Evolutionary conservation across 2,329 filamentous ascomycete species (phyloP).

Genomic region (Diaporthe humulicola): DNA sequence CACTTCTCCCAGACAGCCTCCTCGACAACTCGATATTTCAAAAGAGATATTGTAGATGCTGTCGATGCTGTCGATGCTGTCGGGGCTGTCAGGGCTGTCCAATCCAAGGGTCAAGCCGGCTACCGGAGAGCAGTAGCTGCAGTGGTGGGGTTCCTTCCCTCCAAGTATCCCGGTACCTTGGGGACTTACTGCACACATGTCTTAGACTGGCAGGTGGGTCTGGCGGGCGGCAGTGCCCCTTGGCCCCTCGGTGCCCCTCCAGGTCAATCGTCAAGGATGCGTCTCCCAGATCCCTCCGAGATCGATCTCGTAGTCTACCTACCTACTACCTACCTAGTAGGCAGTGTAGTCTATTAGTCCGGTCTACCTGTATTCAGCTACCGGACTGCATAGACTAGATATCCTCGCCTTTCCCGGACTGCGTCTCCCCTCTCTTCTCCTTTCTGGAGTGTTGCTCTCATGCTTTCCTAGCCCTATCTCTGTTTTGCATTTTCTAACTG

Average conservation of each 20-base stretch:
- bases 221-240: constrained; percentile 24
- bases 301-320: constrained; percentile 19
- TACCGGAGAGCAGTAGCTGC: neutral
- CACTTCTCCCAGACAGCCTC: too few species aligned
- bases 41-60: neutral
- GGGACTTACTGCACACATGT: neutral
- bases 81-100: neutral
- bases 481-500: neutral
- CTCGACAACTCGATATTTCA: neutral
- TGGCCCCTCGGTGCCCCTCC: neutral
- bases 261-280: constrained; percentile 11
- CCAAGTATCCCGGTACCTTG: neutral
- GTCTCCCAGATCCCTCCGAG: constrained; percentile 24
- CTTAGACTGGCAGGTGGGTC: constrained; percentile 19
- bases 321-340: too few species aligned
- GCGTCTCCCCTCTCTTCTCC: neutral
- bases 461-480: neutral
- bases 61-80: neutral
- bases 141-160: neutral
- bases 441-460: neutral
- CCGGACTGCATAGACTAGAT: constrained; percentile 14
- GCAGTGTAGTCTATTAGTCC: neutral
- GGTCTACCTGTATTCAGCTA: constrained; percentile 16
- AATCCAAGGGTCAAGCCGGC: neutral
- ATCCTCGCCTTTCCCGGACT: constrained; percentile 4